A percentile compares a stretch with the other conserved stretches of the same genome.
Conservation (phyloP, 2,329 filamentous ascomycete genomes). For the Coleophoma crateriformis region DNA sequence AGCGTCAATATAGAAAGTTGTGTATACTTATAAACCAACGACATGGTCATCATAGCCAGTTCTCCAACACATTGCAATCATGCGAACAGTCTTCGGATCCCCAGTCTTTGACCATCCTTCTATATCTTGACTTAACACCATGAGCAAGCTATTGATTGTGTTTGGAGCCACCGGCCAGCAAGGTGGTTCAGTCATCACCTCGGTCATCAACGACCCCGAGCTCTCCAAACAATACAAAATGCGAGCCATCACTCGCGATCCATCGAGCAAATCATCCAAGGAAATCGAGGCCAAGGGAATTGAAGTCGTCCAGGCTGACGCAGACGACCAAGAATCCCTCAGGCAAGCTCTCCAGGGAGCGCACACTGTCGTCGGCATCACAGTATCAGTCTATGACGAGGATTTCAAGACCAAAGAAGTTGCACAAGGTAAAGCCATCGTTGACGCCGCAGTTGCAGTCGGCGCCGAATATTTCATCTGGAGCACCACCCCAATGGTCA, state of each 20-base stretch:
- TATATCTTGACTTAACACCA: background rate
- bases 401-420: background rate
- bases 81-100: no score
- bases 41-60: no score
- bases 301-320: slow-evolving; percentile 32
- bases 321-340: slow-evolving; percentile 31
- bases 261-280: slow-evolving; percentile 15
- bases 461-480: slow-evolving; percentile 36
- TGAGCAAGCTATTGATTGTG: slow-evolving; percentile 31
- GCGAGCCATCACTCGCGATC: slow-evolving; percentile 43
- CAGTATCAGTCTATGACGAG: slow-evolving; percentile 11
- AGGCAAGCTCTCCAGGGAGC: slow-evolving; percentile 33
- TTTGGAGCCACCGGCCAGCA: slow-evolving; percentile 48
- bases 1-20: no score
- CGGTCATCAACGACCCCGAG: slow-evolving; percentile 35
- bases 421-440: slow-evolving; percentile 32
- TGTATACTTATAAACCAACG: no score
- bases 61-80: no score
- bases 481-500: slow-evolving; percentile 32
- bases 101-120: no score
- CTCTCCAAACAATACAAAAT: slow-evolving; percentile 40
- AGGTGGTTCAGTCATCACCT: slow-evolving; percentile 39
- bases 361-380: slow-evolving; percentile 43
- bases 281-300: slow-evolving; percentile 12
- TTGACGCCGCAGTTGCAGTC: slow-evolving; percentile 31